Evolutionary conservation across 192 early-diverging fungal species (phyloP), one percentile per base, ranked within the genome.

Genomic region (Coemansia sp.): DNA sequence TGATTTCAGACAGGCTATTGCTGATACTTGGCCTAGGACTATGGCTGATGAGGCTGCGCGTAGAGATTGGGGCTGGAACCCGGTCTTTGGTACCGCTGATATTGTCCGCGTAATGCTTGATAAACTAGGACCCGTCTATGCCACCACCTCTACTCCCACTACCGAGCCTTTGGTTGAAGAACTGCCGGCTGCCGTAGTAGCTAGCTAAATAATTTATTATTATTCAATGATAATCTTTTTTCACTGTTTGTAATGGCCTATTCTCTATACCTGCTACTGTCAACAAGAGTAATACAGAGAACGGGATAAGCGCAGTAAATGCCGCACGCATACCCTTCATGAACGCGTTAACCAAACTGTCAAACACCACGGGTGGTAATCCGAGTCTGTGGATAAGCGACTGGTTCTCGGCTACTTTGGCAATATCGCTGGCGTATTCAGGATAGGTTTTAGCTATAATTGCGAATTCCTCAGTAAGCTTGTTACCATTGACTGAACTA

Each of bases 61-160:
- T 50, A 71, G 63, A 31, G 89, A 90, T 68, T 90, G 86, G 82
- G 89, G 86, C 42, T 90, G 89, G 89, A 87, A 85, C 71, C 86
- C 86, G 34, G 51, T 85, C 62, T 85, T 74, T 67, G 87, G 84
- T 56, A 77, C 85, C 34, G 59, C 86, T 20, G 85, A 76, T n/a
- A 90, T 88, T 80, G 83, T 85, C 45, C 82, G 85, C 63, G 61
- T 75, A 24, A 90, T 90, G 89, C 68, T 89, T 45, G 74, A 74
- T 60, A 88, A 85, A 76, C 82, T 88, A 38, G 61, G 71, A 10
- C 81, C 85, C 9, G 80, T 83, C 13, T 85, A 86, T 45, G 53
- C 77, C 5, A 51, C 53, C n/a, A 42, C 39, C 0, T 8, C 34
- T 7, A 19, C 41, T 4, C 41, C 41, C 41, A 48, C 65, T 19